These are phyloP conservation scores for Meira miltonrushii DNA, from an alignment of 1,284 basidiomycete species.

Conservation along the genomic window DNA sequence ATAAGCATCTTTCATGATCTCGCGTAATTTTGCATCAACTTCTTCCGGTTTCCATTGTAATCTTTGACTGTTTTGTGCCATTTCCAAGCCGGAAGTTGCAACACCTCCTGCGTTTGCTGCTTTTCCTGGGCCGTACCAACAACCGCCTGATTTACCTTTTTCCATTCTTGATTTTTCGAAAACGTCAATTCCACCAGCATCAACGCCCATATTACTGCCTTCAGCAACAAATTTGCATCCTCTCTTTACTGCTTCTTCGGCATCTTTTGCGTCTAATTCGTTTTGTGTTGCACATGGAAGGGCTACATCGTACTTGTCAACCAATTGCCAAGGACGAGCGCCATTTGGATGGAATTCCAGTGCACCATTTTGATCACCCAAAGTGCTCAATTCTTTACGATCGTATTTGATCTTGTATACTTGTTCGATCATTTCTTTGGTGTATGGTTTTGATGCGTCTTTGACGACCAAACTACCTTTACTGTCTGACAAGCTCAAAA, in stretches of 20 bases:
- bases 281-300: constrained; percentile 75
- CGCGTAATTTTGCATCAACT: constrained; percentile 68
- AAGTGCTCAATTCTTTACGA: constrained; percentile 57
- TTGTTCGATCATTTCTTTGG: constrained; percentile 53
- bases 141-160: constrained; percentile 46
- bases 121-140: constrained; percentile 39
- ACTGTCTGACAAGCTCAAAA: constrained; percentile 73
- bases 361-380: constrained; percentile 24
- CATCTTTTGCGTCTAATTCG: constrained; percentile 68
- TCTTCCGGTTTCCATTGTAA: constrained; percentile 64
- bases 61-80: constrained; percentile 65
- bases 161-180: constrained; percentile 64
- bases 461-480: constrained; percentile 65
- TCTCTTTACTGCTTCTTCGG: constrained; percentile 65
- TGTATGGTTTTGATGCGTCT: constrained; percentile 54
- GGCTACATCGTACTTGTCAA: constrained; percentile 63
- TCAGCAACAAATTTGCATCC: constrained; percentile 72
- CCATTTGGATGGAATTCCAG: constrained; percentile 45
- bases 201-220: constrained; percentile 61
- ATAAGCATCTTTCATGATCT: constrained; percentile 70
- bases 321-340: constrained; percentile 69
- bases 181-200: constrained; percentile 64
- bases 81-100: constrained; percentile 67
- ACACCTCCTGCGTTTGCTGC: constrained; percentile 52
- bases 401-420: constrained; percentile 62